A percentile compares a stretch with the other conserved stretches of the same genome.
Conservation (phyloP, 495 filamentous ascomycete species). For the Extremus antarcticus region DNA sequence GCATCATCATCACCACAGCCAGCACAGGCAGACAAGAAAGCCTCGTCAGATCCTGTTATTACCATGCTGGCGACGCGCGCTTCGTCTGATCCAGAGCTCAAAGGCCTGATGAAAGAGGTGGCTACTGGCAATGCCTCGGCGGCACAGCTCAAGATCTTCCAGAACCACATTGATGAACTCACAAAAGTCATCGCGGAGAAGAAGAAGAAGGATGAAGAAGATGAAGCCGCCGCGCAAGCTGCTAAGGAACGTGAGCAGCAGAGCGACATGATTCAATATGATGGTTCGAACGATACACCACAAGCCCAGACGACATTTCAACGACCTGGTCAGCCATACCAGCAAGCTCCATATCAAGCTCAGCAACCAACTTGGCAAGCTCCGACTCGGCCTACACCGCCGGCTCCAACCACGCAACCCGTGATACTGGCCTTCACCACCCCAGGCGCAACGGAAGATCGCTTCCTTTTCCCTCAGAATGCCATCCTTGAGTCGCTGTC, state of each 20-base stretch:
- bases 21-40: slow-evolving; percentile 10
- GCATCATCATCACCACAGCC: slow-evolving; percentile 14
- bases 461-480: slow-evolving; percentile 80
- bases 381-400: slow-evolving; percentile 32
- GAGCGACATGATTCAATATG: slow-evolving; percentile 10
- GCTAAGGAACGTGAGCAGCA: background rate
- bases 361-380: slow-evolving; percentile 3
- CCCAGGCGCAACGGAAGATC: slow-evolving; percentile 60
- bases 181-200: slow-evolving; percentile 40
- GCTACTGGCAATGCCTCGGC: slow-evolving; percentile 73
- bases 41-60: slow-evolving; percentile 79
- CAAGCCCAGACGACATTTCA: slow-evolving; percentile 10
- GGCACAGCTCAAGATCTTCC: slow-evolving; percentile 76
- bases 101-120: slow-evolving; percentile 91
- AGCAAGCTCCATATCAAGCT: slow-evolving; percentile 8
- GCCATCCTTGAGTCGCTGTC: slow-evolving; percentile 65
- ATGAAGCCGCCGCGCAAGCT: background rate
- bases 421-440: slow-evolving; percentile 76
- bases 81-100: slow-evolving; percentile 74
- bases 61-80: slow-evolving; percentile 82
- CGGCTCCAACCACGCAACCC: slow-evolving; percentile 49
- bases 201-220: slow-evolving; percentile 10
- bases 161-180: slow-evolving; percentile 84
- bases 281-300: slow-evolving; percentile 6
- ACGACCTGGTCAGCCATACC: background rate